Conservation (phyloP, 371 early-diverging fungal genomes). For the Fennellomyces sp. region DNA sequence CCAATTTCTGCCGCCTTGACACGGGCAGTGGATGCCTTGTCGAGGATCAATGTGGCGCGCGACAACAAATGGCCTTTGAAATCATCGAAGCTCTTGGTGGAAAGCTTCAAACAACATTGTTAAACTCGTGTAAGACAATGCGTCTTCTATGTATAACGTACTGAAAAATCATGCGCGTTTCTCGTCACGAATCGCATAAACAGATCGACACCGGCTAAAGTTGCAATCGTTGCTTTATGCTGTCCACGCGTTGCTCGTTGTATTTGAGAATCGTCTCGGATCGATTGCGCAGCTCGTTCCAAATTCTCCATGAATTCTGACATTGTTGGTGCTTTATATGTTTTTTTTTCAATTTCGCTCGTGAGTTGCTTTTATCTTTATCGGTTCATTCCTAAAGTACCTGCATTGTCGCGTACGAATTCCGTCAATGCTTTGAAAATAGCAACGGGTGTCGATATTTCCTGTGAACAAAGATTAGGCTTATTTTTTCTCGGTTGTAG, state of each 20-base stretch:
- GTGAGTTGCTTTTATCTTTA: background rate
- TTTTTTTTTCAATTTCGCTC: background rate
- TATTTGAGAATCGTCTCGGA: conserved; percentile 50
- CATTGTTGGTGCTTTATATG: conserved; percentile 73
- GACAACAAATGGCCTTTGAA: conserved; percentile 78
- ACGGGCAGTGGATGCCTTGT: conserved; percentile 72
- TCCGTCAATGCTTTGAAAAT: conserved; percentile 84
- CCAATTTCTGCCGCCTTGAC: conserved; percentile 83
- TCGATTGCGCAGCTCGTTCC: conserved; percentile 63
- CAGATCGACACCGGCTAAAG: conserved; percentile 87
- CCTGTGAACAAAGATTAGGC: conserved; percentile 34
- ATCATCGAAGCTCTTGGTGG: conserved; percentile 65
- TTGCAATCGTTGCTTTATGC: conserved; percentile 54
- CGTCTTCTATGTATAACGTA: conserved; percentile 15
- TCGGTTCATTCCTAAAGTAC: conserved; percentile 29
- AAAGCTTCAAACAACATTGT: conserved; percentile 19
- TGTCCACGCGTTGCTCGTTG: conserved; percentile 25
- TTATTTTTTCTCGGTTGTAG: background rate
- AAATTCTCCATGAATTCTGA: conserved; percentile 86
- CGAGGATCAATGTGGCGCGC: conserved; percentile 73
- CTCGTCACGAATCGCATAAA: conserved; percentile 82
- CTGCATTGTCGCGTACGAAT: conserved; percentile 69
- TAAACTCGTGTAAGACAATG: no score
- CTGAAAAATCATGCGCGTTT: conserved; percentile 70
- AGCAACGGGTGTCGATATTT: conserved; percentile 88